Conservation (phyloP, 1,284 basidiomycete genomes). For the Lentinus polychrous region DNA sequence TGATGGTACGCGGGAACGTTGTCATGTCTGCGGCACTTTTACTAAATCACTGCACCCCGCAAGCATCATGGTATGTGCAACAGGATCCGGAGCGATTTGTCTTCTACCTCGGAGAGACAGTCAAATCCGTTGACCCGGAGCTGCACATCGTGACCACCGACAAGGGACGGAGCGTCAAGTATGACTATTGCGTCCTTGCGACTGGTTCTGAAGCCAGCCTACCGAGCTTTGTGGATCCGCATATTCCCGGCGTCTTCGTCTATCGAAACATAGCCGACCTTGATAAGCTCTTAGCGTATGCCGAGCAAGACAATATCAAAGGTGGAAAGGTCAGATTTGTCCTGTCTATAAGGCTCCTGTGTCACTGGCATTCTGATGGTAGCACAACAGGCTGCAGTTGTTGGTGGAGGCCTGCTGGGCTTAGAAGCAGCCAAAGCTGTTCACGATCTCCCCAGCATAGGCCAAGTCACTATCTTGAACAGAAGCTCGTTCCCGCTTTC, state of each 20-base stretch:
- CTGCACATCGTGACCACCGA: constrained; percentile 40
- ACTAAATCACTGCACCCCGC: not conserved
- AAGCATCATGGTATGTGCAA: constrained; percentile 52
- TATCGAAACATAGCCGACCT: constrained; percentile 70
- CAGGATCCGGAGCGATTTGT: constrained; percentile 46
- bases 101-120: constrained; percentile 50
- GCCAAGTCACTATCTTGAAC: constrained; percentile 49
- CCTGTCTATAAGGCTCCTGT: no score
- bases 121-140: constrained; percentile 39
- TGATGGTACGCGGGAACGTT: constrained; percentile 26
- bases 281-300: constrained; percentile 53
- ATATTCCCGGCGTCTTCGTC: constrained; percentile 55
- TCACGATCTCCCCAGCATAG: constrained; percentile 47
- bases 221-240: constrained; percentile 51
- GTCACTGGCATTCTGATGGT: not conserved
- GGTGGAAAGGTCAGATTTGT: constrained; percentile 17
- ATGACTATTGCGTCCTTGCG: constrained; percentile 62
- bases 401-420: constrained; percentile 71
- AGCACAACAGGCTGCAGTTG: constrained; percentile 39
- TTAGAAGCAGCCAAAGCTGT: constrained; percentile 73
- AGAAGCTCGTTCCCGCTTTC: constrained; percentile 59
- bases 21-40: not conserved
- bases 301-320: constrained; percentile 36
- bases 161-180: constrained; percentile 42
- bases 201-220: constrained; percentile 66